Evolutionary conservation across 495 filamentous ascomycete species (phyloP).

Genomic region (Aspergillus diversus): DNA sequence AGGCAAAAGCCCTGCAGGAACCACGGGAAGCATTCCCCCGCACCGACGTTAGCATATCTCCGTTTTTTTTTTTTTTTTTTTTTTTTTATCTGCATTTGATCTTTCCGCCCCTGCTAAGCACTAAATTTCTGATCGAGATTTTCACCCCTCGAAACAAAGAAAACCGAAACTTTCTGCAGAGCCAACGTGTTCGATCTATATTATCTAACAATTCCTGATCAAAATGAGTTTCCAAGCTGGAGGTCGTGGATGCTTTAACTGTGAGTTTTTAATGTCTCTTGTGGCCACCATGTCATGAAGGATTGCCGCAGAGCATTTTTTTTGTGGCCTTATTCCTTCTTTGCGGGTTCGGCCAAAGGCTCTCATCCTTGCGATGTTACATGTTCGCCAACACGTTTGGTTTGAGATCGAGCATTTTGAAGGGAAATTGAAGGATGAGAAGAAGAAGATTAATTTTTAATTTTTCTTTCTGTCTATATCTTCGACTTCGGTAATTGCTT

Average conservation of each 20-base stretch:
- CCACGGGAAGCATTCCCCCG: constrained; percentile 40
- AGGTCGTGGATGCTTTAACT: constrained; percentile 79
- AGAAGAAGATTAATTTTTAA: constrained; percentile 5
- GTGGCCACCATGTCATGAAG: constrained; percentile 4
- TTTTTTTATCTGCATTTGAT: constrained; percentile 28
- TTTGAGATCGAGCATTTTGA: constrained; percentile 6
- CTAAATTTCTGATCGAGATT: constrained; percentile 29
- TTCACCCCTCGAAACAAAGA: constrained; percentile 18
- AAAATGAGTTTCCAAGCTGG: constrained; percentile 56
- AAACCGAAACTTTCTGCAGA: constrained; percentile 18
- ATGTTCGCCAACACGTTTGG: constrained; percentile 3
- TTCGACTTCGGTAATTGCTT: constrained; percentile 20
- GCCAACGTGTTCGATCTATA: constrained; percentile 16
- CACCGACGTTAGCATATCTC: constrained; percentile 29
- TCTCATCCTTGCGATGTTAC: constrained; percentile 3
- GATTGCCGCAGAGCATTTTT: constrained; percentile 6
- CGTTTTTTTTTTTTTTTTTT: constrained; percentile 20
- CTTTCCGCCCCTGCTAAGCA: constrained; percentile 23
- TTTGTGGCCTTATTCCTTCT: constrained; percentile 10
- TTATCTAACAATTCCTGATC: constrained; percentile 19
- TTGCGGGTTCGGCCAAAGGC: not conserved
- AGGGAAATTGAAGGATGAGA: not conserved
- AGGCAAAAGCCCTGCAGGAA: constrained; percentile 25
- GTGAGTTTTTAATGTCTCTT: constrained; percentile 54
- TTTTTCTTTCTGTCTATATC: constrained; percentile 5